phyloP scores from a whole-genome alignment of 192 early-diverging fungal genomes.

The Backusella australiensis region DNA sequence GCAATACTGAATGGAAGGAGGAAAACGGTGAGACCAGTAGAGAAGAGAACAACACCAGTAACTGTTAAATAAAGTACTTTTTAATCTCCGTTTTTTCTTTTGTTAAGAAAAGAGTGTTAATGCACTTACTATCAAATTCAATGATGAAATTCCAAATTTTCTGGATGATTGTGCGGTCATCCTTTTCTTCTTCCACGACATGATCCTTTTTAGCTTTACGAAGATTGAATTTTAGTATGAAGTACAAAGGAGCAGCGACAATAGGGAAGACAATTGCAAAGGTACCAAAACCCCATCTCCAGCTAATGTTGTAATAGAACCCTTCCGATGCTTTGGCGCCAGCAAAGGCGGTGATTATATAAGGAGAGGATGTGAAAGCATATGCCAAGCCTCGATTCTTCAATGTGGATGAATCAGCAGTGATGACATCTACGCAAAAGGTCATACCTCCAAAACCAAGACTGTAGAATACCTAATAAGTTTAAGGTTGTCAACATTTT shows the following conservation, averaged over 20 bases:
- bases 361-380: neutral
- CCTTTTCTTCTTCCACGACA: neutral
- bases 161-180: neutral
- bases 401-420: neutral
- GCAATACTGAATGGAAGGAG: neutral
- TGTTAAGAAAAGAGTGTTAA: neutral
- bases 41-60: neutral
- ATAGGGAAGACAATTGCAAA: slow-evolving; percentile 4
- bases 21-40: neutral
- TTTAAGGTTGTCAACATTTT: neutral
- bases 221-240: neutral
- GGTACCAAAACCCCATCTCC: slow-evolving; percentile 1
- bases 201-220: neutral
- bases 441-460: slow-evolving; percentile 3
- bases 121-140: neutral
- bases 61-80: neutral
- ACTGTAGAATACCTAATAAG: neutral
- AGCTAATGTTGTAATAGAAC: neutral
- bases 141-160: neutral
- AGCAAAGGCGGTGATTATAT: neutral
- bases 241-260: neutral
- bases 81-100: neutral
- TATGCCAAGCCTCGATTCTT: slow-evolving; percentile 2
- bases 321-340: neutral
- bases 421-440: neutral